These are phyloP conservation scores for Mortierella sp. DNA, from an alignment of 371 early-diverging fungal species.

Conservation along the genomic window DNA sequence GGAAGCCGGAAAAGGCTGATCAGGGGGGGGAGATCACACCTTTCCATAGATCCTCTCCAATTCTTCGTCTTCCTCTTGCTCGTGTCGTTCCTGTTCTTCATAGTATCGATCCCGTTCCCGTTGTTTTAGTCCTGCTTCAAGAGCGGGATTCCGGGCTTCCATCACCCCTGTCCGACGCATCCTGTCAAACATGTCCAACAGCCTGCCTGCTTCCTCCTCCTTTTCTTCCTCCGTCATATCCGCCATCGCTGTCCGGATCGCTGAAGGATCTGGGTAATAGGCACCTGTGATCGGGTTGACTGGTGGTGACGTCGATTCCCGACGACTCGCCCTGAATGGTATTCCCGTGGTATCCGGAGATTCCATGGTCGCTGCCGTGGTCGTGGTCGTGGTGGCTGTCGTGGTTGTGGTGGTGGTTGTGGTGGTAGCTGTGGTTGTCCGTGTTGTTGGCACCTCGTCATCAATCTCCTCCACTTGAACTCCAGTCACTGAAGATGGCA, in stretches of 20 bases:
- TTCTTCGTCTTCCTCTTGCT: constrained; percentile 38
- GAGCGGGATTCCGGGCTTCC: constrained; percentile 74
- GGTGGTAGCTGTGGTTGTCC: neutral
- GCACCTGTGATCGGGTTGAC: constrained; percentile 92
- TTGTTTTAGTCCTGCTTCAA: constrained; percentile 58
- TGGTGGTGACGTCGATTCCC: constrained; percentile 25
- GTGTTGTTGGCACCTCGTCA: constrained; percentile 1
- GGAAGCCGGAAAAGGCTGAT: too few species aligned
- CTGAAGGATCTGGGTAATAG: constrained; percentile 63
- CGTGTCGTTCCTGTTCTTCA: constrained; percentile 39
- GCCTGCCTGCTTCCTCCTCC: constrained; percentile 90
- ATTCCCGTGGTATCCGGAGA: too few species aligned
- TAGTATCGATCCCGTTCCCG: constrained; percentile 43
- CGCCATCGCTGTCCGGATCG: constrained; percentile 61
- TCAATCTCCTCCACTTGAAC: constrained; percentile 18
- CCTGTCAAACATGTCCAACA: constrained; percentile 94
- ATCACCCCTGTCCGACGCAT: constrained; percentile 91
- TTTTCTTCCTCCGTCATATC: constrained; percentile 97
- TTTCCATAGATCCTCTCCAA: constrained; percentile 35
- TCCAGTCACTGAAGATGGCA: constrained; percentile 50
- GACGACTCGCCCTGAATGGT: too few species aligned
- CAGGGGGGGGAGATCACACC: constrained; percentile 20
- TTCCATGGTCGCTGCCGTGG: neutral
- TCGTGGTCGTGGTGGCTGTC: neutral
- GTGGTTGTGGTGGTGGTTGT: neutral